Evolutionary conservation across 179 eudicot species (phyloP).

Genomic region (Heliamphora pulchella): DNA sequence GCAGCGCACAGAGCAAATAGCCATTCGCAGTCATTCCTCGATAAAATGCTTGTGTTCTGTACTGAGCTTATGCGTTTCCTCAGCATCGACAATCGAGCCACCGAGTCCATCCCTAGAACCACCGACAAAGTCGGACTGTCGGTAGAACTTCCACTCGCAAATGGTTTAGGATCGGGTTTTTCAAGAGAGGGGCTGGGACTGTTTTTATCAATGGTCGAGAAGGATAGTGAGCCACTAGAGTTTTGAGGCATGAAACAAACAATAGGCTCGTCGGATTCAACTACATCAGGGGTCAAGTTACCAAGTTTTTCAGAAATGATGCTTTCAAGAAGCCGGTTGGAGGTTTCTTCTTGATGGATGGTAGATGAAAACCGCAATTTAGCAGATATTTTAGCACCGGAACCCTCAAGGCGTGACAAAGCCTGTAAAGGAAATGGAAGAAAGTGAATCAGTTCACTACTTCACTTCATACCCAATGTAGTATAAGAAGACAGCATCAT

Average conservation of each 20-base stretch:
- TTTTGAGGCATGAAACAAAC: constrained; percentile 5
- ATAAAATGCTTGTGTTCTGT: constrained; percentile 33
- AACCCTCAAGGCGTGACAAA: constrained; percentile 34
- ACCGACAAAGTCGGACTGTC: constrained; percentile 53
- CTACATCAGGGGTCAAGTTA: constrained; percentile 1
- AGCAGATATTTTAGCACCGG: constrained; percentile 19
- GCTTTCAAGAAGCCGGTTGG: constrained; percentile 17
- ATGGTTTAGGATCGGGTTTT: constrained; percentile 2
- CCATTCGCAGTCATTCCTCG: constrained; percentile 59
- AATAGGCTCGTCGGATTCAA: constrained; percentile 6
- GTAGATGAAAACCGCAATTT: constrained; percentile 16
- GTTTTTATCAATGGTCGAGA: background rate
- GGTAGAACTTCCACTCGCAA: background rate
- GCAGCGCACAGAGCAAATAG: constrained; percentile 74
- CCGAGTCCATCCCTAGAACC: constrained; percentile 54
- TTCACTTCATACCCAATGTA: background rate
- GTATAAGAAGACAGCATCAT: background rate
- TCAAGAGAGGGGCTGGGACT: constrained; percentile 17
- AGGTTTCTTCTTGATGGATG: constrained; percentile 17
- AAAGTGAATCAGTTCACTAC: constrained; percentile 1
- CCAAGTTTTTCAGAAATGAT: constrained; percentile 13
- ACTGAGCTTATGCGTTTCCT: constrained; percentile 45
- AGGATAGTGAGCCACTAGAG: background rate
- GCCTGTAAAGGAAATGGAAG: constrained; percentile 30
- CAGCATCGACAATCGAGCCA: constrained; percentile 50